Base-by-base conservation (phyloP, 2,329 filamentous ascomycete genomes). In the Colletotrichum aenigma region DNA sequence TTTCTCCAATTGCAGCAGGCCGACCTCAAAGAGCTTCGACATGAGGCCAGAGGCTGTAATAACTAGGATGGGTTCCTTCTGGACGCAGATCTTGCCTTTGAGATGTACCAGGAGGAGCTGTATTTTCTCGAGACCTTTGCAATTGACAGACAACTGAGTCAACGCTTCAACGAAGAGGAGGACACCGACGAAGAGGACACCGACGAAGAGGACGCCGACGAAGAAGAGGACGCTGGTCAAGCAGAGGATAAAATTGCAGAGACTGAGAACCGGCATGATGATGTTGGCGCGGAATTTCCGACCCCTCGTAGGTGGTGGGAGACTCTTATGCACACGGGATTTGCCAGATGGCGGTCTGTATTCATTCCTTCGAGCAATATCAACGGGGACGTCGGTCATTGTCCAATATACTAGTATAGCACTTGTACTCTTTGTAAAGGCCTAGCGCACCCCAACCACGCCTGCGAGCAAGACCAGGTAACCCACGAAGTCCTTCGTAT, bases 381-480 rank as follows among this genome's bases (percentile, higher is more conserved):
- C 9, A 6, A n/a, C 3, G 4, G 38, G 18, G 4, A 43, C 38
- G 38, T 43, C 4, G 4, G 38, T 6, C 1, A 0, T 43, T 43
- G 4, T 2, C 38, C 38, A 43, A 8, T 43, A n/a, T 6, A n/a
- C 38, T 43, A 2, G 4, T 9, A 43, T 0, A 43, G 38, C 8
- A 43, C 4, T n/a, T 43, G 38, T 6, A 6, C 38, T 43, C 38
- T n/a, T 18, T n/a, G 38, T 18, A 43, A 43, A 43, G 38, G 38
- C 18, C 18, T 18, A 43, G 18, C 8, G 18, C 38, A 43, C 1
- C 38, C 38, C 4, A 10, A n/a, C 38, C 3, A 43, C 18, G 38
- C 18, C 16, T 43, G 38, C 1, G 38, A 43, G 38, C 38, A 43
- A 3, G 38, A 43, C 1, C 16, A n/a, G 16, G 0, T 16, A 18